Percentiles rank a stretch among this genome's conserved stretches.
These are phyloP conservation scores for Pichia californica DNA, from an alignment of 805 yeast species.

Conservation along the genomic window DNA sequence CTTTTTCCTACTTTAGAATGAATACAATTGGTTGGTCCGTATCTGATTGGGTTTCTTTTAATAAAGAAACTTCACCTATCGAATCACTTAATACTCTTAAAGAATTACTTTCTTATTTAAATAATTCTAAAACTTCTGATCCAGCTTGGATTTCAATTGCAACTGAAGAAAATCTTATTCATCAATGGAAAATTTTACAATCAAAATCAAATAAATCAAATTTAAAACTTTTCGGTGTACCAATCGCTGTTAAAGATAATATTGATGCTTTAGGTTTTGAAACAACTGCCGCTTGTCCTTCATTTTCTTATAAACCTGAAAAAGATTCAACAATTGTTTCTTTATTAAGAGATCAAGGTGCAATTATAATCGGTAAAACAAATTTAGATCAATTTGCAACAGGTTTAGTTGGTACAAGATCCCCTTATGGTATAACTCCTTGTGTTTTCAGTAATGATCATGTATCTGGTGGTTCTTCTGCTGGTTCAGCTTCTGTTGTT, in stretches of 20 bases:
- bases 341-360: slow-evolving; percentile 80
- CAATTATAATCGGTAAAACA: slow-evolving; percentile 88
- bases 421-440: slow-evolving; percentile 89
- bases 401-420: slow-evolving; percentile 90
- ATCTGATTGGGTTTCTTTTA: slow-evolving; percentile 70
- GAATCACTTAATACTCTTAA: slow-evolving; percentile 49
- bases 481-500: slow-evolving; percentile 92
- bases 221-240: slow-evolving; percentile 85
- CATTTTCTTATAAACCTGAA: slow-evolving; percentile 62
- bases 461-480: slow-evolving; percentile 92
- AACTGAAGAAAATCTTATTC: slow-evolving; percentile 49
- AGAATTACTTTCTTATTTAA: slow-evolving; percentile 41
- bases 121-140: slow-evolving; percentile 38
- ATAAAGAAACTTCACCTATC: slow-evolving; percentile 52
- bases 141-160: slow-evolving; percentile 92
- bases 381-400: slow-evolving; percentile 97
- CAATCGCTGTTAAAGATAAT: slow-evolving; percentile 91
- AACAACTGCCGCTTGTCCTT: slow-evolving; percentile 96
- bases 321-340: slow-evolving; percentile 72
- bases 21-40: slow-evolving; percentile 68
- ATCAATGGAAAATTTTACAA: slow-evolving; percentile 76
- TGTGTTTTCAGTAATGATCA: slow-evolving; percentile 69
- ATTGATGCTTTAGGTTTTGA: slow-evolving; percentile 77
- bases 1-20: slow-evolving; percentile 1
- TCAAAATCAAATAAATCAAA: slow-evolving; percentile 46